Base-by-base conservation (phyloP, 805 yeast species). In the Kodamaea kaohsiungensis region DNA sequence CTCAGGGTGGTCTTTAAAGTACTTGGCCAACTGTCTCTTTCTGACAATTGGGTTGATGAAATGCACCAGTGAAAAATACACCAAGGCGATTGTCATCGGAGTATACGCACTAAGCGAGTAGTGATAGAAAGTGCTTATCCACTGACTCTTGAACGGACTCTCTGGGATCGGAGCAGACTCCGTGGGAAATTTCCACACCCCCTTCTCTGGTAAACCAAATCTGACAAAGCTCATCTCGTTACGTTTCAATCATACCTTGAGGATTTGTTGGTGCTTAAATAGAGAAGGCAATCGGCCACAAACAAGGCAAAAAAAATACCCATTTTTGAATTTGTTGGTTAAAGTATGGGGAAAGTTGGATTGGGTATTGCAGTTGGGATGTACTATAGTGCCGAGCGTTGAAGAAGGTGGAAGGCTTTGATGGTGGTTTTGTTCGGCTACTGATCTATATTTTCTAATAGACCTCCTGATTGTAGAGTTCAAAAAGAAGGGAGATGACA, bases 1-100 rank as follows among this genome's bases (percentile, higher is more conserved):
- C 19, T 62, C 64, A 9, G 57, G 58, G 17, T 60, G 56, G 52
- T 66, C 57, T 18, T 56, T 52, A 46, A 61, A 58, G 54, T 68
- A 75, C 50, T 68, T 62, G 5, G 52, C 55, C 47, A 76, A 56
- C 62, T 83, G 87, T 54, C 86, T 73, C 13, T 70, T 70, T n/a
- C 74, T 64, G 13, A 83, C 67, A 25, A 71, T 66, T 9, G 75
- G 77, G 67, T 87, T 87, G 56, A 77, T 63, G 33, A 70, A 61
- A 62, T 86, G 89, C 45, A 86, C 89, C 16, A 77, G 65, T 7
- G 78, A 68, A 57, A 87, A 87, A 65, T 86, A 86, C 15, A 78
- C 72, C 3, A 82, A 56, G 10, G 88, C 87, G 53, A 86, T 77
- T 13, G 81, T 69, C 56, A 86, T 60, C 2, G 89, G 88, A 17